Conservation (phyloP, 1,284 basidiomycete species). For the Boletellus dicymbophilus region DNA sequence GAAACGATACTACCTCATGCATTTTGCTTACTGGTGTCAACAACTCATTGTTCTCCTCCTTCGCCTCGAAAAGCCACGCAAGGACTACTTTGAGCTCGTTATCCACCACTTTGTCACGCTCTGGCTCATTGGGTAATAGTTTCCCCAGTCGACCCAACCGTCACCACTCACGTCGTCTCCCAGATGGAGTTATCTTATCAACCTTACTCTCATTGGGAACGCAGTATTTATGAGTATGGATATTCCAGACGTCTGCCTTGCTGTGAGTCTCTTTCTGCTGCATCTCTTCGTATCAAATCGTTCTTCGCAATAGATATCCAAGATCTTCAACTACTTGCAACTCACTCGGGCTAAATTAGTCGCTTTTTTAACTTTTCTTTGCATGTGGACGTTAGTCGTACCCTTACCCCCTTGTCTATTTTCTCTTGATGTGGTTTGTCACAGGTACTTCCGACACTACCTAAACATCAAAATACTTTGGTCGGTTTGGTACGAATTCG, state of each 20-base stretch:
- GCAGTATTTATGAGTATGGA: conserved; percentile 98
- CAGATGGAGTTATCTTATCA: conserved; percentile 88
- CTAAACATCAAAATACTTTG: conserved; percentile 87
- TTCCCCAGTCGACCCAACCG: neutral
- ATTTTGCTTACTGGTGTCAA: conserved; percentile 92
- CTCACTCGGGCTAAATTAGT: conserved; percentile 64
- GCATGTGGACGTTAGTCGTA: conserved; percentile 77
- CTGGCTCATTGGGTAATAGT: conserved; percentile 88
- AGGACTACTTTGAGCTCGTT: conserved; percentile 88
- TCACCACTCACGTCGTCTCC: conserved; percentile 5
- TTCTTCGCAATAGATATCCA: conserved; percentile 60
- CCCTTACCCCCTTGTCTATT: neutral
- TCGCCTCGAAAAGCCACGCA: conserved; percentile 90
- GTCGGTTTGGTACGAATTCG: conserved; percentile 85
- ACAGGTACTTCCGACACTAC: conserved; percentile 95
- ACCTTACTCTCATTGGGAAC: conserved; percentile 88
- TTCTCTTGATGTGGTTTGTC: neutral
- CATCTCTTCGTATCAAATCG: conserved; percentile 5
- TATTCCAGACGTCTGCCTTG: conserved; percentile 88
- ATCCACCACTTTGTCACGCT: conserved; percentile 92
- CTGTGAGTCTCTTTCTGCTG: conserved; percentile 51
- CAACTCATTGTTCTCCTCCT: conserved; percentile 89
- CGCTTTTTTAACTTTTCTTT: conserved; percentile 71
- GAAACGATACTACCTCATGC: conserved; percentile 92
- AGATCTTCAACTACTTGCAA: conserved; percentile 86